Base-by-base conservation (phyloP, 1,284 basidiomycete species). In the Boletellus sp. region DNA sequence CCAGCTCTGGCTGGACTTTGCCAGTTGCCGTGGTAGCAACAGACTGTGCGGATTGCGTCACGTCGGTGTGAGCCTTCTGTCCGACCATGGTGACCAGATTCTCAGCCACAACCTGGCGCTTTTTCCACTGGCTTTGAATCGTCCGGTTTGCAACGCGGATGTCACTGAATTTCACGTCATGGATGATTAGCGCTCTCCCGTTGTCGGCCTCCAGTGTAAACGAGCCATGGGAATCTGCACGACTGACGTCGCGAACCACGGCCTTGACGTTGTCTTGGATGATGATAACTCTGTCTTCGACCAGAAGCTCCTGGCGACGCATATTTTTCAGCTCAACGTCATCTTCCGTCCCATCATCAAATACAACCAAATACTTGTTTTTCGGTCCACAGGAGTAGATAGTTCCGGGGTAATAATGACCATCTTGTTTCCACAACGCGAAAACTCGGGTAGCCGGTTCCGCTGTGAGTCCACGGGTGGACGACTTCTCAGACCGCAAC, bases 351-450 rank as follows among this genome's bases (percentile, higher is more conserved):
- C 62, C 68, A 60, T 89, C 88, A 57, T 88, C 85, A 62, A 88
- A 90, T 26, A 72, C 69, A 56, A 90, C 63, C 16, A 58, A 50
- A 60, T 79, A 85, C 22, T 63, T 65, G 64, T 46, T 65, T 22
- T 63, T 60, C 18, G 11, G 28, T 5, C 52, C 53, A 15, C 58
- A 60, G 19, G 74, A 70, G 52, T 80, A 59, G 8, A 87, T 72
- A 24, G 70, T 71, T 11, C 85, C 88, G 5, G 82, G 63, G 60
- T 85, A 89, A 65, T 78, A 90, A 54, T 78, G 73, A 2, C 75
- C 77, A 51, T 83, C 79, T 42, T 68, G 63, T 55, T 74, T 79
- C 84, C 85, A 89, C 11, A 83, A 61, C 2, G 84, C 87, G 57
- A 87, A 83, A 15, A 90, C 84, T 2, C 79, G 79, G 13, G 82